Base-by-base conservation (phyloP, 257 asterid species). In the Capsicum pubescens region DNA sequence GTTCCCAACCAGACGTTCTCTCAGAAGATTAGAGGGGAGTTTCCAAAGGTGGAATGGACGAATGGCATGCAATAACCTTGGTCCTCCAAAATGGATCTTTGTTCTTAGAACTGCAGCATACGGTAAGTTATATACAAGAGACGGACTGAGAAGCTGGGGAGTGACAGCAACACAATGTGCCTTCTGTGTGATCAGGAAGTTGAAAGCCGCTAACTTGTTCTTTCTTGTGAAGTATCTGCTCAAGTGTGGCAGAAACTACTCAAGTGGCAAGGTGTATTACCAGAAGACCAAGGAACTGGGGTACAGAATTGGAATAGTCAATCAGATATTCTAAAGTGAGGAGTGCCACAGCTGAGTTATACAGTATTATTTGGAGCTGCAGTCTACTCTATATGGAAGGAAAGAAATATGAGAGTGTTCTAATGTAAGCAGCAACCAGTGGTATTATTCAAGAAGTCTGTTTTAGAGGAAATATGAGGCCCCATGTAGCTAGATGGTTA, bases 11-110 rank as follows among this genome's bases (percentile, higher is more conserved):
- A 21, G 17, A 64, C 1, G 44, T 64, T 64, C 70, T 12, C 6
- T 64, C 70, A 64, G 70, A 11, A 64, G 70, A 64, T 64, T 64
- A 64, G 17, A 26, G 70, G 70, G 26, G 70, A 64, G 70, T 64
- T 64, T 64, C 16, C 70, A 64, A 11, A 64, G 70, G 70, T 64
- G 70, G 70, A 64, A 11, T 64, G 44, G 70, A 14, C 26, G 70
- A 7, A 64, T 64, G 70, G 7, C 5, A 64, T 11, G 70, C 70
- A 21, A 26, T 67, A 67, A 36, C 76, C 48, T 14, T 35, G 76
- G 76, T 48, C 54, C 1, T 9, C 54, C 54, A 48, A 48, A 8
- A 48, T 48, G 54, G 54, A 48, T 48, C 10, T 48, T 48, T 48
- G 10, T 48, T 48, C 54, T 48, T 48, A 48, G 54, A 48, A 46